Evolutionary conservation across 352 stramenopile genomes (phyloP), one percentile per base, ranked within the genome.

Genomic region (Phytophthora tubulina): DNA sequence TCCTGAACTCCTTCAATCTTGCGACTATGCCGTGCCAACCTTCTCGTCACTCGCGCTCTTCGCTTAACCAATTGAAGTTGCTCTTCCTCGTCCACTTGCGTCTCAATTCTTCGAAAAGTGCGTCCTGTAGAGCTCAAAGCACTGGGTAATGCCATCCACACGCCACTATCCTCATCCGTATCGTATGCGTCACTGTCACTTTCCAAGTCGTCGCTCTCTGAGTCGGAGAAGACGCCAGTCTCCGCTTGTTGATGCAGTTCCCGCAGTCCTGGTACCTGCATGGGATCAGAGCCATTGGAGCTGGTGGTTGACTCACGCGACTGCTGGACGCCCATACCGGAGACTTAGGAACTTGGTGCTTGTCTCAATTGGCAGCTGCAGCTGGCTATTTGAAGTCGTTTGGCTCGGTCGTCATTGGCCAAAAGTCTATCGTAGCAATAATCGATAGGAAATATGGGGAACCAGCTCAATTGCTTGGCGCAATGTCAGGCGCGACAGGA

Each of bases 381-480:
- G 27, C 58, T 68, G 55, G 33, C 32, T 58, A 52, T 57, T 63
- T 73, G 66, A 65, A 70, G 51, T 45, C 7, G 32, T 14, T 66
- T 52, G 38, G 3, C 15, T 30, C 6, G 17, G 15, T 55, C 17
- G 36, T 50, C 39, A 72, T 72, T 72, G 64, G 56, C 15, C 41
- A 67, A 67, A 71, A 72, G 11, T 50, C 38, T 36, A 9, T 39
- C 4, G 3, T 15, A 14, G 39, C 17, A 60, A 27, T n/a, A 49
- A 15, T 6, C 21, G 36, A 58, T 33, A 30, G n/a, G 11, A 44
- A 53, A 14, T n/a, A 79, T 95, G 88, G 88, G 88, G 53, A 95
- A 95, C 72, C 70, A 85, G 62, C 80, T 95, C 66, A 94, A 92
- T 67, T 95, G 88, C 72, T 63, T 93, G 14, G 78, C 87, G 78